Conservation (phyloP, 257 asterid genomes). For the Nicotiana tabacum region DNA sequence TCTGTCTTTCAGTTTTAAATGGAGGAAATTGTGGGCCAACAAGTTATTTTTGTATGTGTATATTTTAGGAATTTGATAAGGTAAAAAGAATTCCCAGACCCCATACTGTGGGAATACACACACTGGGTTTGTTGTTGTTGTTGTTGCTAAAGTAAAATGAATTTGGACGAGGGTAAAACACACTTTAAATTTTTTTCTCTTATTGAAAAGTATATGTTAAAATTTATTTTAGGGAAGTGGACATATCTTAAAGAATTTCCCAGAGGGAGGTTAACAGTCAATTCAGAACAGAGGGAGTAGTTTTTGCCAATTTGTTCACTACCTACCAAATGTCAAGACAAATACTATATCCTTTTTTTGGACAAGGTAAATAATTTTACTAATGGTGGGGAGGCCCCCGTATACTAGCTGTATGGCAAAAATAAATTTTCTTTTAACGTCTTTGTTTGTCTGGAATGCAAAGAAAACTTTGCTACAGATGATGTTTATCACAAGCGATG, state of each 20-base stretch:
- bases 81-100: not conserved
- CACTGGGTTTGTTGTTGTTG: no score
- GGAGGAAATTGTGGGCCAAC: not conserved
- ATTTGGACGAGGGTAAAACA: not conserved
- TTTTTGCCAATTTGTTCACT: not conserved
- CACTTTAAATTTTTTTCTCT: not conserved
- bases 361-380: no score
- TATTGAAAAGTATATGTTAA: not conserved
- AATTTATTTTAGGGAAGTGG: not conserved
- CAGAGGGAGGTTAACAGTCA: not conserved
- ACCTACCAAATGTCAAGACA: not conserved
- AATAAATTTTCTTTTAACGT: not conserved
- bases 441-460: not conserved
- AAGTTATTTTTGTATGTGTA: not conserved
- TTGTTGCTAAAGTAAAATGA: no score
- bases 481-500: no score
- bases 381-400: no score
- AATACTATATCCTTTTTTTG: no score
- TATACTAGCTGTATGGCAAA: no score
- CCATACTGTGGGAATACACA: no score
- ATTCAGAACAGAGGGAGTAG: slow-evolving; percentile 1
- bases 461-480: not conserved
- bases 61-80: not conserved
- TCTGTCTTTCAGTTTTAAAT: not conserved
- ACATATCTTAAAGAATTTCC: not conserved